Conservation (phyloP, 148 eudicot genomes). For the Rhododendron ferrugineum region DNA sequence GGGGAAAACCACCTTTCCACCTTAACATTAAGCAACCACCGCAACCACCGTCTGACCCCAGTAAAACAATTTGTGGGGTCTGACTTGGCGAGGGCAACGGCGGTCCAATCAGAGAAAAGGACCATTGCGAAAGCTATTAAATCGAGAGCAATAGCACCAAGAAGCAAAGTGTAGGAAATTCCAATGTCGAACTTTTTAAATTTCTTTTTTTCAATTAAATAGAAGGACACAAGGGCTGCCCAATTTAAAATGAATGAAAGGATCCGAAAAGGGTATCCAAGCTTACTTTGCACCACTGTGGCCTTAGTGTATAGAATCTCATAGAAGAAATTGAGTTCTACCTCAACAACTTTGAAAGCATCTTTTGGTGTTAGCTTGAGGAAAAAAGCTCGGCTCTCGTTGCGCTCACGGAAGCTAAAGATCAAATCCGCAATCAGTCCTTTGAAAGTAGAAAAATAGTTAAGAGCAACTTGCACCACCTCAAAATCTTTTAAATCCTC, state of each 20-base stretch:
- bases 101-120: constrained; percentile 32
- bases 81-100: constrained; percentile 13
- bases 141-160: constrained; percentile 36
- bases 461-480: constrained; percentile 24
- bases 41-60: not conserved
- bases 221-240: constrained; percentile 19
- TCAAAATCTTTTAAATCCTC: constrained; percentile 8
- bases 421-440: constrained; percentile 45
- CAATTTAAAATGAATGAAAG: constrained; percentile 15
- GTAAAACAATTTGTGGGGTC: not conserved
- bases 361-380: constrained; percentile 20
- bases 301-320: constrained; percentile 47
- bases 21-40: not conserved
- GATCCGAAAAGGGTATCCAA: constrained; percentile 19
- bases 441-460: constrained; percentile 33
- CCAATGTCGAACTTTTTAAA: constrained; percentile 14
- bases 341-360: constrained; percentile 47
- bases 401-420: constrained; percentile 38
- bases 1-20: not conserved
- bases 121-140: constrained; percentile 27
- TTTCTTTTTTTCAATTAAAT: not conserved
- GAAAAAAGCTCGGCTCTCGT: constrained; percentile 32
- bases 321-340: constrained; percentile 48
- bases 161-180: constrained; percentile 24
- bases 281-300: constrained; percentile 14